These are phyloP conservation scores for Exserohilum rostratum DNA, from an alignment of 2,329 filamentous ascomycete genomes.

Conservation along the genomic window DNA sequence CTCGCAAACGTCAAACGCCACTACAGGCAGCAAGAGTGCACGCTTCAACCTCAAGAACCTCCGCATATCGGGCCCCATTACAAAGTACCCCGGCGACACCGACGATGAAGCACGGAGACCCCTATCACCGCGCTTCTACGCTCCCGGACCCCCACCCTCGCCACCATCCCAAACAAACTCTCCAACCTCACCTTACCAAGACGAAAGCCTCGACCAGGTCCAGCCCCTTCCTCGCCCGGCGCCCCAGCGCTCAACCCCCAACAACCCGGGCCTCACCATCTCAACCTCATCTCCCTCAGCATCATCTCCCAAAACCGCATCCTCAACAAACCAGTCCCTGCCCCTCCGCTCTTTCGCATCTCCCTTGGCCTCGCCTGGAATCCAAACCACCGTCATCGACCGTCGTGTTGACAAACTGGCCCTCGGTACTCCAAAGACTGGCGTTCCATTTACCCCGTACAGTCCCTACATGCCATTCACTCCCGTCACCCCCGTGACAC, in stretches of 20 bases:
- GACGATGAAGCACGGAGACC: conserved; percentile 59
- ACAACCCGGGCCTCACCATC: conserved; percentile 18
- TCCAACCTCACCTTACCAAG: conserved; percentile 37
- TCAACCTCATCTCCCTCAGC: background rate
- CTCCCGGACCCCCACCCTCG: conserved; percentile 60
- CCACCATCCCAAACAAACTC: conserved; percentile 52
- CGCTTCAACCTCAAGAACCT: conserved; percentile 60
- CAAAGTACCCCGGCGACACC: conserved; percentile 49
- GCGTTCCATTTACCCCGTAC: conserved; percentile 72
- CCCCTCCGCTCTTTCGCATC: conserved; percentile 46
- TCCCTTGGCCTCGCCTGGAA: conserved; percentile 36
- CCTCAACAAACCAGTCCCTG: conserved; percentile 29
- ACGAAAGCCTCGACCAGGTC: conserved; percentile 44
- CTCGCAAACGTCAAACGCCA: conserved; percentile 45
- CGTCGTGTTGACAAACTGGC: conserved; percentile 39
- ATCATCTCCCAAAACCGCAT: conserved; percentile 12
- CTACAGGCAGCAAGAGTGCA: conserved; percentile 47
- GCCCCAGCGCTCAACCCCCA: conserved; percentile 33
- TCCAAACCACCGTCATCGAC: conserved; percentile 54
- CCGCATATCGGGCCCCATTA: conserved; percentile 63
- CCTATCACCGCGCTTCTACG: conserved; percentile 62
- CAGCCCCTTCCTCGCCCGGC: conserved; percentile 46
- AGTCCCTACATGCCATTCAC: conserved; percentile 81
- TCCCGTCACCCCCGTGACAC: conserved; percentile 76
- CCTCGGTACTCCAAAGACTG: conserved; percentile 58